Evolutionary conservation across 108 stramenopile species (phyloP).

Genomic region (Epipyxis sp.): DNA sequence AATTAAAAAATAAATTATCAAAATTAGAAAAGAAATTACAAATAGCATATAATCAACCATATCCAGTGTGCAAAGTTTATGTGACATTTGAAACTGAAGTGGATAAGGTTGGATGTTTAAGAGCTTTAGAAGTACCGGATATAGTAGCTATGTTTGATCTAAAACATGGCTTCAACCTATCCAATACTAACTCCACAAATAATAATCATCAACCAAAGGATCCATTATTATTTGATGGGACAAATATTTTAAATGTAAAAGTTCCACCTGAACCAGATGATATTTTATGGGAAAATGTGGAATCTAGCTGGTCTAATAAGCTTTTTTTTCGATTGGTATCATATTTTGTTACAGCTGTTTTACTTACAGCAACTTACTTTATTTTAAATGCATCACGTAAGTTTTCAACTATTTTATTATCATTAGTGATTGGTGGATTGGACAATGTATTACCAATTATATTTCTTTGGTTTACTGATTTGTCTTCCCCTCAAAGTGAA

Average conservation of each 20-base stretch:
- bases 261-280: constrained; percentile 55
- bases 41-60: no score
- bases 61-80: constrained; percentile 37
- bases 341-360: constrained; percentile 22
- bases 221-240: background rate
- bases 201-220: no score
- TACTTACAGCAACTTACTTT: constrained; percentile 35
- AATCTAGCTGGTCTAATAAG: constrained; percentile 2
- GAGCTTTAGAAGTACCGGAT: constrained; percentile 23
- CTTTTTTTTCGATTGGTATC: background rate
- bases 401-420: background rate
- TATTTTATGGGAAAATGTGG: constrained; percentile 37
- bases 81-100: constrained; percentile 44
- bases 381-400: constrained; percentile 5
- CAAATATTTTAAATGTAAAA: constrained; percentile 29
- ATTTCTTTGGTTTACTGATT: constrained; percentile 40
- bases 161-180: no score
- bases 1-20: background rate
- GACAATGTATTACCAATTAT: constrained; percentile 45
- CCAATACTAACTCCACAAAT: no score
- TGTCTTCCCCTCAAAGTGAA: background rate
- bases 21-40: no score
- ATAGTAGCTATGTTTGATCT: constrained; percentile 8
- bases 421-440: constrained; percentile 47
- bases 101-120: constrained; percentile 44